These are phyloP conservation scores for Rhodotorula sp. DNA, from an alignment of 1,284 basidiomycete genomes.

Conservation along the genomic window DNA sequence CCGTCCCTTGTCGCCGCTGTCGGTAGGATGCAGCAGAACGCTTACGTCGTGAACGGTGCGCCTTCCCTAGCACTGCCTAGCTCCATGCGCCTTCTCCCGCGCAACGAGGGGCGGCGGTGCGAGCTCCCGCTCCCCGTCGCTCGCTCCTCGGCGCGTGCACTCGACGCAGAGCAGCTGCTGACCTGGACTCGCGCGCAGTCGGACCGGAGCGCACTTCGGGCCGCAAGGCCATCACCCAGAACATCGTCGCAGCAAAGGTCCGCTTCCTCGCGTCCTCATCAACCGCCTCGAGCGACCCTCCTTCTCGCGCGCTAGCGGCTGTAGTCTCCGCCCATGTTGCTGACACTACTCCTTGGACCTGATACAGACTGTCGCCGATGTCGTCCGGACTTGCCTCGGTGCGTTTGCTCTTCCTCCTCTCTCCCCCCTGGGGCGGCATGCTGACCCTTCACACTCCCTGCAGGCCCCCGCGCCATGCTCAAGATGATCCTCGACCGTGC, in stretches of 20 bases:
- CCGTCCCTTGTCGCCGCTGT: not conserved
- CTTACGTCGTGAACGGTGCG: slow-evolving; percentile 1
- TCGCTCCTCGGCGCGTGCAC: not conserved
- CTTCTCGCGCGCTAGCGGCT: too few relatives aligned
- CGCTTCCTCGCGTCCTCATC: slow-evolving; percentile 31
- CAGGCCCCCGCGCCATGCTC: slow-evolving; percentile 89
- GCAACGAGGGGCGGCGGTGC: too few relatives aligned
- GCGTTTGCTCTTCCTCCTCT: not conserved
- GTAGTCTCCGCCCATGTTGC: too few relatives aligned
- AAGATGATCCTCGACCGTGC: slow-evolving; percentile 92
- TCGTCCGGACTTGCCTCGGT: slow-evolving; percentile 93
- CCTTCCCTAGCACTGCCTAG: too few relatives aligned
- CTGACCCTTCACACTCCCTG: not conserved
- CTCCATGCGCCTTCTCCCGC: too few relatives aligned
- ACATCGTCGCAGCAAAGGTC: slow-evolving; percentile 96
- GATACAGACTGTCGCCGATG: slow-evolving; percentile 88
- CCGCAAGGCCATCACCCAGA: slow-evolving; percentile 93
- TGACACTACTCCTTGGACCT: not conserved
- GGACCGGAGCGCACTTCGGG: slow-evolving; percentile 56
- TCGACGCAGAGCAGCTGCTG: too few relatives aligned
- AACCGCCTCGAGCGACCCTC: too few relatives aligned
- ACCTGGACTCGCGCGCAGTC: not conserved
- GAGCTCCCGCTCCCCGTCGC: not conserved
- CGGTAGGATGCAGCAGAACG: slow-evolving; percentile 3
- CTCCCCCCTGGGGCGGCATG: not conserved